Evolutionary conservation across 495 filamentous ascomycete genomes (phyloP).

Genomic region (Ascobolus immersus): DNA sequence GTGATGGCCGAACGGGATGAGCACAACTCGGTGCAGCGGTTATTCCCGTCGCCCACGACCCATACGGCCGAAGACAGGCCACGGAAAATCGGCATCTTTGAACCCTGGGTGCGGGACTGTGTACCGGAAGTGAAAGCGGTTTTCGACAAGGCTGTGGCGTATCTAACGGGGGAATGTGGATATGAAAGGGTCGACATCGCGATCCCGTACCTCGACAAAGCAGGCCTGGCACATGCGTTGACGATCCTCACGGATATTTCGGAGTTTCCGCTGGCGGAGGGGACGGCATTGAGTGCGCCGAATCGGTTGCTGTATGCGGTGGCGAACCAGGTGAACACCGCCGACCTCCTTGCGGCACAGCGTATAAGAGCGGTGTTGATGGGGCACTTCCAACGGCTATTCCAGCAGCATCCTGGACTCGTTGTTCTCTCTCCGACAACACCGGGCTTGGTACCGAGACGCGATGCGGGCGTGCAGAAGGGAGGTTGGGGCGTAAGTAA

Average conservation of each 20-base stretch:
- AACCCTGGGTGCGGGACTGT: constrained; percentile 48
- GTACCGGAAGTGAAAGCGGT: constrained; percentile 33
- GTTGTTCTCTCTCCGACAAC: constrained; percentile 58
- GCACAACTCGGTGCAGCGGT: too few relatives aligned
- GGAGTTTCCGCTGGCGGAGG: too few relatives aligned
- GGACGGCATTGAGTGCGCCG: too few relatives aligned
- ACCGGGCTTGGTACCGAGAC: constrained; percentile 43
- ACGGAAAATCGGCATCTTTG: constrained; percentile 36
- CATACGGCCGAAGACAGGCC: too few relatives aligned
- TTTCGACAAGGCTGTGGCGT: constrained; percentile 33
- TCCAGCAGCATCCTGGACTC: constrained; percentile 42
- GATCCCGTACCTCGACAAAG: constrained; percentile 50
- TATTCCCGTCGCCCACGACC: constrained; percentile 37
- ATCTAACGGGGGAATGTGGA: constrained; percentile 29
- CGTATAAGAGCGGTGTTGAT: constrained; percentile 54
- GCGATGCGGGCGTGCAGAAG: constrained; percentile 24
- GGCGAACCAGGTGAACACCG: constrained; percentile 33
- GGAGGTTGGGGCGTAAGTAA: constrained; percentile 44
- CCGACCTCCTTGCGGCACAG: constrained; percentile 49
- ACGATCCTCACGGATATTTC: constrained; percentile 53
- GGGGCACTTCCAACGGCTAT: constrained; percentile 55
- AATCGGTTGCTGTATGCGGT: constrained; percentile 50
- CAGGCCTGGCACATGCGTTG: constrained; percentile 50
- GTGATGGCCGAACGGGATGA: too few relatives aligned
- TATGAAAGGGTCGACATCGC: constrained; percentile 49